Percentiles rank a stretch among this genome's conserved stretches.
These are phyloP conservation scores for Leccinum barrowsii DNA, from an alignment of 768 basidiomycete genomes.

Conservation along the genomic window DNA sequence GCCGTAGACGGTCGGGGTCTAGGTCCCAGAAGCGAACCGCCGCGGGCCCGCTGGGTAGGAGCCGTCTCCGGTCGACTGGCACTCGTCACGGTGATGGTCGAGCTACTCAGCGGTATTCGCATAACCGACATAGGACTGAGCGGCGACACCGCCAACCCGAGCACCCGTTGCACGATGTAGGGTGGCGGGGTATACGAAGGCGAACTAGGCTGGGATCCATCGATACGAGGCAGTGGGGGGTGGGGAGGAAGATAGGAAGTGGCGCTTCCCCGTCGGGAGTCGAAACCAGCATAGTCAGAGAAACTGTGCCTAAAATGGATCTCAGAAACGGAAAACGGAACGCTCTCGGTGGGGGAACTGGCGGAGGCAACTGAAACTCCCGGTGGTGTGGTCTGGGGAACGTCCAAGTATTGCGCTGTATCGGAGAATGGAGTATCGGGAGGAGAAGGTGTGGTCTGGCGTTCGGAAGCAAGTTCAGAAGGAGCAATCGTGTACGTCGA, in stretches of 20 bases:
- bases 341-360: conserved; percentile 54
- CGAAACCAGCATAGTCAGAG: conserved; percentile 29
- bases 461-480: conserved; percentile 14
- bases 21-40: conserved; percentile 28
- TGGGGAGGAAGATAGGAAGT: conserved; percentile 41
- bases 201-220: conserved; percentile 17
- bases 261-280: conserved; percentile 33
- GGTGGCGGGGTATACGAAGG: conserved; percentile 21
- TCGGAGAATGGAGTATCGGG: conserved; percentile 10
- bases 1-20: conserved; percentile 24
- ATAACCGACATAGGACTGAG: conserved; percentile 9
- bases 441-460: conserved; percentile 16
- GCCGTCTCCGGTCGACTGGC: not conserved
- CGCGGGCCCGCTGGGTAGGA: conserved; percentile 6
- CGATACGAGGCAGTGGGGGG: conserved; percentile 35
- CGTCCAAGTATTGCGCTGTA: conserved; percentile 27
- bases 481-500: conserved; percentile 34
- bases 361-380: conserved; percentile 27
- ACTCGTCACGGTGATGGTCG: not conserved
- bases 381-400: conserved; percentile 22
- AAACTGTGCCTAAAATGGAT: conserved; percentile 45
- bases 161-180: conserved; percentile 32
- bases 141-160: conserved; percentile 26
- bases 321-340: conserved; percentile 54
- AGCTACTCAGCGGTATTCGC: not conserved